Conservation (phyloP, 2,329 filamentous ascomycete species). For the Laburnicola sp. region DNA sequence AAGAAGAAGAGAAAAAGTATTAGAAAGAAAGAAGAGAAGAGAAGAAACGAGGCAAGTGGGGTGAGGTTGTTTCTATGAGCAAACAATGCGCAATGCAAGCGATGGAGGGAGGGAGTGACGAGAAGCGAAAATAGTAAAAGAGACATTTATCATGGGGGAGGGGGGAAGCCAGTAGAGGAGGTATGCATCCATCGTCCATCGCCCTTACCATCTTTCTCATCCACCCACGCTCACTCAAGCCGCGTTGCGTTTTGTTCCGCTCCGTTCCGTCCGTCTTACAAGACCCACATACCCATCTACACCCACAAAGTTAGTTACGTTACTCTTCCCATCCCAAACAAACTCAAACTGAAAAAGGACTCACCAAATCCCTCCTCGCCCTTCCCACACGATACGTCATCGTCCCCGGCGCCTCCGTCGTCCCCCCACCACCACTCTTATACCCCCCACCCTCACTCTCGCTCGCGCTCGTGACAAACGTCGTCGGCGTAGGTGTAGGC, state of each 20-base stretch:
- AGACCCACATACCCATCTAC: background rate
- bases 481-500: background rate
- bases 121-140: conserved; percentile 1
- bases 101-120: background rate
- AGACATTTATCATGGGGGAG: background rate
- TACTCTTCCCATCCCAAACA: too few relatives aligned
- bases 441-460: background rate
- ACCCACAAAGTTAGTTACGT: too few relatives aligned
- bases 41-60: background rate
- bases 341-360: background rate
- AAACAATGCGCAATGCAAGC: background rate
- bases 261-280: background rate
- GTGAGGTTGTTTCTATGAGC: background rate
- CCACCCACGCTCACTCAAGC: too few relatives aligned
- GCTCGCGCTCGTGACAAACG: background rate
- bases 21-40: background rate
- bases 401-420: background rate
- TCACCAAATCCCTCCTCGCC: conserved; percentile 1
- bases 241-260: too few relatives aligned
- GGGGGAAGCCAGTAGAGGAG: too few relatives aligned
- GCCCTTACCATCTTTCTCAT: too few relatives aligned
- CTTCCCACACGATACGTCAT: background rate
- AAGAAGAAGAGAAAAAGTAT: too few relatives aligned
- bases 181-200: too few relatives aligned
- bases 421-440: background rate